These are phyloP conservation scores for Scheffersomyces coipomensis DNA, from an alignment of 805 yeast species.

Conservation along the genomic window DNA sequence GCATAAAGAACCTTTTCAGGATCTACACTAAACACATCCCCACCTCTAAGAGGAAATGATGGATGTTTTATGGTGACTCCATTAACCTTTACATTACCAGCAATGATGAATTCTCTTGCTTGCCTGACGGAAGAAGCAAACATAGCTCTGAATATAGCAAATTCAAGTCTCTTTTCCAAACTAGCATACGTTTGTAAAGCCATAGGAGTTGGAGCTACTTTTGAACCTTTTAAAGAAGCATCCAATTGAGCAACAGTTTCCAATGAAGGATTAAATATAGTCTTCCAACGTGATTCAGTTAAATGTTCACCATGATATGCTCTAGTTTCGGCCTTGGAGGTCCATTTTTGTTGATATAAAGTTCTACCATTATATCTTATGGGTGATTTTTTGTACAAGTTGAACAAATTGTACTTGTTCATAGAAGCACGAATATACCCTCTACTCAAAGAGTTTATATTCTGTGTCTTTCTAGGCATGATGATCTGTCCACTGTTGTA, in stretches of 20 bases:
- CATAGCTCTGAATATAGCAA: constrained; percentile 87
- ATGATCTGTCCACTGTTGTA: background rate
- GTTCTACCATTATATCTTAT: constrained; percentile 57
- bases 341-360: constrained; percentile 90
- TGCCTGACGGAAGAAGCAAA: constrained; percentile 93
- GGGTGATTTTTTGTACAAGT: constrained; percentile 71
- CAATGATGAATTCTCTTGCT: constrained; percentile 82
- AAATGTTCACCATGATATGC: constrained; percentile 94
- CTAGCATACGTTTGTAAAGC: constrained; percentile 86
- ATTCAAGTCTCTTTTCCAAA: constrained; percentile 84
- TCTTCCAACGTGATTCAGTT: constrained; percentile 80
- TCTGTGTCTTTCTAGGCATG: constrained; percentile 64
- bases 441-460: constrained; percentile 57
- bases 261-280: constrained; percentile 64
- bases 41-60: constrained; percentile 71
- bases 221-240: constrained; percentile 66
- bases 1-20: constrained; percentile 87
- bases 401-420: constrained; percentile 90
- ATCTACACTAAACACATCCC: constrained; percentile 81
- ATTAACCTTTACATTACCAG: constrained; percentile 82
- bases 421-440: constrained; percentile 84
- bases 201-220: constrained; percentile 68
- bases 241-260: constrained; percentile 88
- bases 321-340: constrained; percentile 86
- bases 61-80: constrained; percentile 80